Conservation (phyloP, 2,329 filamentous ascomycete species). For the Diplocarpon mali region DNA sequence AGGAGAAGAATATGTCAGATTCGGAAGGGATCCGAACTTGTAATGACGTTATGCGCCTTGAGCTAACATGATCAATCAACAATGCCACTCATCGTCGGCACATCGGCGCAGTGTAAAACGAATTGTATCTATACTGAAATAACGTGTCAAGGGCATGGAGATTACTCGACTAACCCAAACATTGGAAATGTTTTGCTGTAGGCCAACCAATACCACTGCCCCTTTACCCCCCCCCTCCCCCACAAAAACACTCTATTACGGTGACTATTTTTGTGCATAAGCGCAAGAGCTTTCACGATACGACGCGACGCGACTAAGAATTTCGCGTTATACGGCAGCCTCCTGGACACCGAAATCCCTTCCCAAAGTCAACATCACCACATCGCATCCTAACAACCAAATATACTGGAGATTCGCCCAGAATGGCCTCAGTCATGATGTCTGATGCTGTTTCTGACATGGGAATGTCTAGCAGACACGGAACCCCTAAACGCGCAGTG, state of each 20-base stretch:
- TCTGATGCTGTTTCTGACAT: constrained; percentile 24
- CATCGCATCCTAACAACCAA: background rate
- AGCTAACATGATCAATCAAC: too few relatives aligned
- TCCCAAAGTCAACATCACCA: constrained; percentile 2
- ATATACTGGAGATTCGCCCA: constrained; percentile 7
- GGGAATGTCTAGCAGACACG: constrained; percentile 17
- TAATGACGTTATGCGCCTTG: too few relatives aligned
- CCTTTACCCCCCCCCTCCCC: too few relatives aligned
- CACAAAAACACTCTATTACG: constrained; percentile 22
- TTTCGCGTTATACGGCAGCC: constrained; percentile 12
- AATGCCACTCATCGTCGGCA: too few relatives aligned
- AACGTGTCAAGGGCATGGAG: too few relatives aligned
- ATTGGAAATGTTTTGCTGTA: too few relatives aligned
- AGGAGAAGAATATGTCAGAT: background rate
- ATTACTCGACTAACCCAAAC: too few relatives aligned
- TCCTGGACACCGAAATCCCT: constrained; percentile 16
- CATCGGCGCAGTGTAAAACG: too few relatives aligned
- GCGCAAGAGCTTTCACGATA: constrained; percentile 10
- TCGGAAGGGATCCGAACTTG: background rate
- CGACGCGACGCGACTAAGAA: constrained; percentile 13
- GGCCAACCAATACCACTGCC: too few relatives aligned
- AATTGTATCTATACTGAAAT: too few relatives aligned
- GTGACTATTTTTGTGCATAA: constrained; percentile 6
- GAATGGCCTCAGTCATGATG: constrained; percentile 27
- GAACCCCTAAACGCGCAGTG: constrained; percentile 19